A percentile compares a stretch with the other conserved stretches of the same genome.
phyloP scores from a whole-genome alignment of 2,329 filamentous ascomycete species.

The Purpureocillium lavendulum region DNA sequence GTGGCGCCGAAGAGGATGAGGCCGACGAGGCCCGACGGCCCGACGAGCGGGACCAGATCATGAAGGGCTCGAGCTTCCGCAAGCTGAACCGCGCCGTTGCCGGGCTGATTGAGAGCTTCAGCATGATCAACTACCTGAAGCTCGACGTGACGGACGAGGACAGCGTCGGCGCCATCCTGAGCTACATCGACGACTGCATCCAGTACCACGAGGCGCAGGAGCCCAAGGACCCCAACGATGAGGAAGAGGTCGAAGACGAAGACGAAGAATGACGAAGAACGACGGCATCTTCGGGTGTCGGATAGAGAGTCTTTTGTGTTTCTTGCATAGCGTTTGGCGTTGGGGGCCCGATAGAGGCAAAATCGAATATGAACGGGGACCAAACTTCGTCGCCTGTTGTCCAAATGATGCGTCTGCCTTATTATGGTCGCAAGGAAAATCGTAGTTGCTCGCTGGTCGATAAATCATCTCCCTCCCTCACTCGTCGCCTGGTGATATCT shows the following conservation, averaged over 20 bases:
- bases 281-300: too few species aligned
- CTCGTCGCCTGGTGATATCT: background rate
- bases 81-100: slow-evolving; percentile 82
- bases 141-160: slow-evolving; percentile 87
- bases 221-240: slow-evolving; percentile 69
- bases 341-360: background rate
- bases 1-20: slow-evolving; percentile 36
- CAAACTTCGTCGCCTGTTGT: too few species aligned
- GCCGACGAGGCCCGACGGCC: slow-evolving; percentile 51
- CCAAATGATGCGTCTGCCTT: background rate
- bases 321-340: slow-evolving; percentile 5
- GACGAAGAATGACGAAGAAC: slow-evolving; percentile 19
- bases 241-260: slow-evolving; percentile 33
- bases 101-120: slow-evolving; percentile 90
- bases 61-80: slow-evolving; percentile 76
- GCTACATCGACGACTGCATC: slow-evolving; percentile 90
- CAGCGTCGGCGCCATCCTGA: slow-evolving; percentile 74
- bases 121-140: slow-evolving; percentile 93
- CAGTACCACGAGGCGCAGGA: slow-evolving; percentile 93
- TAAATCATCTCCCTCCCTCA: background rate
- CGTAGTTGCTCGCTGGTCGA: too few species aligned
- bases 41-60: slow-evolving; percentile 57
- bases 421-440: too few species aligned
- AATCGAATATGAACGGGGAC: background rate
- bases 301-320: background rate